These are phyloP conservation scores for Alternaria postmessia DNA, from an alignment of 2,329 filamentous ascomycete species.

Conservation along the genomic window DNA sequence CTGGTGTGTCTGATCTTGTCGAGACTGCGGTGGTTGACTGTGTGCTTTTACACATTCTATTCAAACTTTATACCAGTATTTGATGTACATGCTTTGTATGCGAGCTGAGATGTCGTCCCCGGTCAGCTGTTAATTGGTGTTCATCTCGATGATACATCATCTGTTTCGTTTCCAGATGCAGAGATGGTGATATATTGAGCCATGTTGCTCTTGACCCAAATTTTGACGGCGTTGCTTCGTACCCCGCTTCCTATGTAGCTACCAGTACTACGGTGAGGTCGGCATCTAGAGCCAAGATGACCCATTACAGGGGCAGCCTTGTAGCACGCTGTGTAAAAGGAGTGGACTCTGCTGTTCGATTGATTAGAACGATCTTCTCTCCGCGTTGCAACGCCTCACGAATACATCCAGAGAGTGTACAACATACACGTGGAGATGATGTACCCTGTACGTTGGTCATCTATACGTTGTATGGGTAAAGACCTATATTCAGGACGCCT, in stretches of 20 bases:
- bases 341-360: neutral
- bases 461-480: constrained; percentile 12
- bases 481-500: neutral
- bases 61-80: constrained; percentile 1
- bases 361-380: neutral
- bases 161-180: neutral
- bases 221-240: neutral
- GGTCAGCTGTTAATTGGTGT: neutral
- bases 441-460: neutral
- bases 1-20: neutral
- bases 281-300: neutral
- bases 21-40: neutral
- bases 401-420: neutral
- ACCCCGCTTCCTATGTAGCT: constrained; percentile 2
- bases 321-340: neutral
- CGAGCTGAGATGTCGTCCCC: neutral
- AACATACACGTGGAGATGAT: neutral
- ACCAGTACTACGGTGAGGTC: neutral
- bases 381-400: neutral
- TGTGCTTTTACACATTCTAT: neutral
- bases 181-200: constrained; percentile 7
- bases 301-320: neutral
- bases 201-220: neutral
- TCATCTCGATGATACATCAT: constrained; percentile 6
- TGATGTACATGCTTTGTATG: neutral